Evolutionary conservation across 2,329 filamentous ascomycete genomes (phyloP), one percentile per base, ranked within the genome.

Genomic region (Talaromyces albobiverticillius): DNA sequence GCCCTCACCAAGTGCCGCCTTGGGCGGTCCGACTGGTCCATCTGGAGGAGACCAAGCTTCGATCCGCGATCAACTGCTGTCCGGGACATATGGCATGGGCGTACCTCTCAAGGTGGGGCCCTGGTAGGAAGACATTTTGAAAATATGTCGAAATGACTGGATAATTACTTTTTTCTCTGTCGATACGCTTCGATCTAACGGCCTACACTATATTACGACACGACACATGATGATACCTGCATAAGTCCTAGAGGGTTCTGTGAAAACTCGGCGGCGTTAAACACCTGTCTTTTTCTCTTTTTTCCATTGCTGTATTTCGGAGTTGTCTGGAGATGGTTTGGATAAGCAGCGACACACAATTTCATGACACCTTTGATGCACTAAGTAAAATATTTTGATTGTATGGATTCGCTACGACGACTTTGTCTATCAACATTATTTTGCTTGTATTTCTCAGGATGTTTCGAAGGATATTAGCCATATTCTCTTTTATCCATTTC

Each of bases 41-140:
- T 69, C 56, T 57, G 72, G 65, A 58, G 73, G 63, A 48, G 73
- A 78, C 49, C 59, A 71, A 52, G 70, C 72, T 25, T 79, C 73
- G 43, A 80, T 83, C 46, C 74, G 81, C 53, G 79, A 83, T 46
- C 81, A 83, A 61, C 70, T 83, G 38, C 67, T 83, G 52, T 81
- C 72, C 56, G 82, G 78, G 56, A 82, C 77, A 38, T 84, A 83
- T 61, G 81, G 80, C 25, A 67, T 76, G 56, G 78, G 77, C 51
- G 69, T 77, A 23, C 76, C 80, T 31, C 76, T 83, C 51, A 79
- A 79, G 59, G 78, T 82, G 58, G 80, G 82, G 26, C 77, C 76
- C 8, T 83, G 80, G 79, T 83, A 16, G 74, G 71, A 55, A 25
- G 20, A 26, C 40, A 22, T 29, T 38, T 49, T 23, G 23, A 36